Percentiles rank a stretch among this genome's conserved stretches.
These are phyloP conservation scores for Ophiostoma quercus DNA, from an alignment of 2,329 filamentous ascomycete species.

Conservation along the genomic window DNA sequence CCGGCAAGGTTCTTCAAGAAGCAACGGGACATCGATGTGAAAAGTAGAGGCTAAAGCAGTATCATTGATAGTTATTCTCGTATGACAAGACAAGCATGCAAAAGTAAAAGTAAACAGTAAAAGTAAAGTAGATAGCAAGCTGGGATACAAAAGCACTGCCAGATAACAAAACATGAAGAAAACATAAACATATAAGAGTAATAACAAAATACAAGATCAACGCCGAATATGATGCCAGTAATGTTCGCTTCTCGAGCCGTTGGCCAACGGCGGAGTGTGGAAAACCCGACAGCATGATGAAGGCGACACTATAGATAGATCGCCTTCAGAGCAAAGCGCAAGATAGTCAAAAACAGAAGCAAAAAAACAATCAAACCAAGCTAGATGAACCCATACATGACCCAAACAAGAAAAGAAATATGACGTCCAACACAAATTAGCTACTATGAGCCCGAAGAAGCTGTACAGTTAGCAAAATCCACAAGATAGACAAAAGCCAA, in stretches of 20 bases:
- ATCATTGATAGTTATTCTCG: background rate
- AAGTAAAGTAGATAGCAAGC: background rate
- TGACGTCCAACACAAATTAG: conserved; percentile 3
- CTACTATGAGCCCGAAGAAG: conserved; percentile 26
- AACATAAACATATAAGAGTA: conserved; percentile 6
- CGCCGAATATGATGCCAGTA: conserved; percentile 21
- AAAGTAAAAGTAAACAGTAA: background rate
- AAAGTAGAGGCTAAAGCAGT: background rate
- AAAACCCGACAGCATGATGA: conserved; percentile 14
- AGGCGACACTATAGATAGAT: background rate
- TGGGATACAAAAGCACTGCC: background rate
- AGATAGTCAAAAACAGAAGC: background rate
- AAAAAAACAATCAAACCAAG: conserved; percentile 4
- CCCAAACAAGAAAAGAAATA: background rate
- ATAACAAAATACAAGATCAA: conserved; percentile 14
- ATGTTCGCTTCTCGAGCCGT: conserved; percentile 11
- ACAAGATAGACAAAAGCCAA: background rate
- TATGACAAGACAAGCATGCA: background rate
- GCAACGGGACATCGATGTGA: background rate
- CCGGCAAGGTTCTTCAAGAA: background rate
- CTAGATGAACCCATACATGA: conserved; percentile 5
- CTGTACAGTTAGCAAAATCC: conserved; percentile 13
- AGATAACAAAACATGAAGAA: background rate
- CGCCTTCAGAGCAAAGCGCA: background rate
- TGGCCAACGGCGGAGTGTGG: conserved; percentile 13